phyloP scores from a whole-genome alignment of 306 rosid species.

The Pterocarpus macrocarpus region DNA sequence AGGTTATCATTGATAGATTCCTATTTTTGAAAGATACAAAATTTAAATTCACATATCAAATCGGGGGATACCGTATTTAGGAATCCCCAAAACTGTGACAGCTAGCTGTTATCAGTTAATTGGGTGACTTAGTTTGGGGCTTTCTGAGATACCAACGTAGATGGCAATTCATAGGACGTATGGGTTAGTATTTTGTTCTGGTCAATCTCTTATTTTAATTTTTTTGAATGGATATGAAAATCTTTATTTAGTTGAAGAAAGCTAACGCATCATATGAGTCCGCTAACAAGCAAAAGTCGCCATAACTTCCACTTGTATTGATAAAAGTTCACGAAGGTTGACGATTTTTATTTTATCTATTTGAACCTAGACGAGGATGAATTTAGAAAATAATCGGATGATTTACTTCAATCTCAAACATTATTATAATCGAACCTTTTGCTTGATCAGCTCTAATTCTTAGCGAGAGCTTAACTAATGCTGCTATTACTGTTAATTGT shows the following conservation, averaged over 20 bases:
- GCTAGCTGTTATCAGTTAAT: neutral
- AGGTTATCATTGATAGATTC: no score
- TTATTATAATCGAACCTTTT: neutral
- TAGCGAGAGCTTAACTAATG: neutral
- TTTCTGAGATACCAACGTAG: neutral
- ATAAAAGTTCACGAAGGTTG: neutral
- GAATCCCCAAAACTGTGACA: neutral
- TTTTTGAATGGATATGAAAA: neutral
- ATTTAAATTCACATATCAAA: neutral
- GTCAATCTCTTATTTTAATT: neutral
- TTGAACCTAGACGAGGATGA: neutral
- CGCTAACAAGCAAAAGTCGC: neutral
- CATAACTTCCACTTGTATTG: slow-evolving; percentile 12
- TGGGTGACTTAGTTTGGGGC: neutral
- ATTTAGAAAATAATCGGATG: neutral
- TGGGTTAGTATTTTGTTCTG: neutral
- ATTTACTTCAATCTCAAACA: neutral
- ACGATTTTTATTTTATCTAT: neutral
- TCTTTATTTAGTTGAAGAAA: neutral
- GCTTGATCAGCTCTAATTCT: neutral
- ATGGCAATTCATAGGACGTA: neutral
- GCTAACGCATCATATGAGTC: neutral
- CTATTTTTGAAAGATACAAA: neutral
- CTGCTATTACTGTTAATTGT: neutral
- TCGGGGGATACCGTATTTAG: neutral